Percentiles rank a stretch among this genome's conserved stretches.
These are phyloP conservation scores for Penicillium sp. DNA, from an alignment of 2,329 filamentous ascomycete genomes.

Conservation along the genomic window DNA sequence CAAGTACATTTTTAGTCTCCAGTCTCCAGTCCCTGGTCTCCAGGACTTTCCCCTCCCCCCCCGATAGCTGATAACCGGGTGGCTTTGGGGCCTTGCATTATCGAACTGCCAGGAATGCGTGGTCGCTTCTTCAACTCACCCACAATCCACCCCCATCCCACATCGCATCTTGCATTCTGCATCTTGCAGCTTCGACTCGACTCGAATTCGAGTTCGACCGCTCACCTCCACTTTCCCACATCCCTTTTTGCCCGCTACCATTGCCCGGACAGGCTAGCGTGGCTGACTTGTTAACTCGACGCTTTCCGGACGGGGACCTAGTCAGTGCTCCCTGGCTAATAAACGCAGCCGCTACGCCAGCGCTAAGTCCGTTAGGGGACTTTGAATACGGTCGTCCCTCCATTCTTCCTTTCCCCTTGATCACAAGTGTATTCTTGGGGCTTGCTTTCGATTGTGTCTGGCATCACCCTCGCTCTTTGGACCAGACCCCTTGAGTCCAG, in stretches of 20 bases:
- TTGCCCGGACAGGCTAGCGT: slow-evolving; percentile 10
- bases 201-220: background rate
- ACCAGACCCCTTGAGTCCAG: background rate
- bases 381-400: slow-evolving; percentile 8
- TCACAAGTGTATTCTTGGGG: background rate
- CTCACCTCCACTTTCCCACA: background rate
- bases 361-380: slow-evolving; percentile 20
- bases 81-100: slow-evolving; percentile 17
- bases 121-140: background rate
- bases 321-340: slow-evolving; percentile 8
- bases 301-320: slow-evolving; percentile 6
- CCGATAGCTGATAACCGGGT: slow-evolving; percentile 5
- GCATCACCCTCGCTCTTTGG: background rate
- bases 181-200: slow-evolving; percentile 4
- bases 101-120: slow-evolving; percentile 10
- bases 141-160: background rate
- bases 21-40: background rate
- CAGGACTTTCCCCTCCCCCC: background rate
- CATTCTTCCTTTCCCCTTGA: slow-evolving; percentile 6
- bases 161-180: background rate
- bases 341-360: slow-evolving; percentile 17
- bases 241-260: background rate
- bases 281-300: slow-evolving; percentile 1
- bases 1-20: background rate
- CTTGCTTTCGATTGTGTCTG: background rate